Conservation (phyloP, 768 basidiomycete species). For the Lentinula guzmanii region DNA sequence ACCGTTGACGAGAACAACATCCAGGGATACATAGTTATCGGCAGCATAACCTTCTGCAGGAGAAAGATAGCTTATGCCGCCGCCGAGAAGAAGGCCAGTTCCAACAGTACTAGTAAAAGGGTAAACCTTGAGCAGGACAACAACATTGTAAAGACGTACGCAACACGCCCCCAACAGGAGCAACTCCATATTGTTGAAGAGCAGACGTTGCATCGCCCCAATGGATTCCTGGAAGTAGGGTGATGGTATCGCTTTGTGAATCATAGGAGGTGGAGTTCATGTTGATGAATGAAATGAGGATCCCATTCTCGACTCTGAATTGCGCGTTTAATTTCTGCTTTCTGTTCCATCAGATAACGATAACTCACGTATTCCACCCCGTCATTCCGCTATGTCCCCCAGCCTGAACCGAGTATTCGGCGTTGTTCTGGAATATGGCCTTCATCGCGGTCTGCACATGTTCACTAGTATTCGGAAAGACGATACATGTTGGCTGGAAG, state of each 20-base stretch:
- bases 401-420: constrained; percentile 17
- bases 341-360: background rate
- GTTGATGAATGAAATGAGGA: constrained; percentile 7
- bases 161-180: constrained; percentile 7
- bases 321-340: background rate
- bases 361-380: constrained; percentile 9
- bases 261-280: constrained; percentile 8
- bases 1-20: constrained; percentile 37
- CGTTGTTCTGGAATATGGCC: constrained; percentile 12
- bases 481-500: constrained; percentile 15
- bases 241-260: constrained; percentile 1
- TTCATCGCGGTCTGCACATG: constrained; percentile 17
- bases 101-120: constrained; percentile 28
- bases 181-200: constrained; percentile 6
- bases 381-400: constrained; percentile 19
- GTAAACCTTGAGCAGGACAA: background rate
- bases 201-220: constrained; percentile 4
- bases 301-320: background rate
- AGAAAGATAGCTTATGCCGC: constrained; percentile 34
- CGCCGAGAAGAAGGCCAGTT: constrained; percentile 38
- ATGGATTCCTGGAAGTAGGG: constrained; percentile 5
- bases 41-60: constrained; percentile 33
- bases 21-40: constrained; percentile 29
- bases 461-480: constrained; percentile 10
- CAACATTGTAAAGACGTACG: background rate